A percentile compares a stretch with the other conserved stretches of the same genome.
Evolutionary conservation across 2,329 filamentous ascomycete species (phyloP).

Genomic region (Fusarium sp.): DNA sequence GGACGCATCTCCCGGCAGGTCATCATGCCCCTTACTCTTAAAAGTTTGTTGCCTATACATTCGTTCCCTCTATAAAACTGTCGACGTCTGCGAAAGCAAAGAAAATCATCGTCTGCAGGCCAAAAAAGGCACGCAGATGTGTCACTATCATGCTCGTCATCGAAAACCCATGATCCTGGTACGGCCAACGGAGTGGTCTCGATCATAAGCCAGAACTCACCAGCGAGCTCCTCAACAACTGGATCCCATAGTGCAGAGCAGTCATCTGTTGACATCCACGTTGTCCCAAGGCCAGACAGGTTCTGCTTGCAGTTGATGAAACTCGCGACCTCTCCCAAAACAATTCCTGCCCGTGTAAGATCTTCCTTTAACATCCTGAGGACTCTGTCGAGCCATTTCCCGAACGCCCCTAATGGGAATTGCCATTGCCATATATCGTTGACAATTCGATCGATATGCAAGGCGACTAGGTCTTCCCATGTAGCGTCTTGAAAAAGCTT

Average conservation of each 20-base stretch:
- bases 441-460: accelerated
- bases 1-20: neutral
- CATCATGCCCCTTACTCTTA: neutral
- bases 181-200: accelerated
- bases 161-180: neutral
- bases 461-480: accelerated
- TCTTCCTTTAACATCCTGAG: neutral
- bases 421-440: accelerated
- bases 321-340: neutral
- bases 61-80: neutral
- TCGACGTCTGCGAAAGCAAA: accelerated
- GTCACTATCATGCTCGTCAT: accelerated
- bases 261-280: accelerated
- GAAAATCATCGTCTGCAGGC: accelerated
- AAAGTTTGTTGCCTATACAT: neutral
- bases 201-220: accelerated
- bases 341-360: neutral
- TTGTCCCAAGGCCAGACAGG: accelerated
- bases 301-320: neutral
- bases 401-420: accelerated
- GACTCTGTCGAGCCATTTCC: neutral
- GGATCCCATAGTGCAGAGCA: neutral
- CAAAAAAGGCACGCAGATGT: accelerated
- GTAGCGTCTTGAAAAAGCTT: neutral
- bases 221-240: neutral